Evolutionary conservation across 495 filamentous ascomycete genomes (phyloP).

Genomic region (Jackrogersella multiformis): DNA sequence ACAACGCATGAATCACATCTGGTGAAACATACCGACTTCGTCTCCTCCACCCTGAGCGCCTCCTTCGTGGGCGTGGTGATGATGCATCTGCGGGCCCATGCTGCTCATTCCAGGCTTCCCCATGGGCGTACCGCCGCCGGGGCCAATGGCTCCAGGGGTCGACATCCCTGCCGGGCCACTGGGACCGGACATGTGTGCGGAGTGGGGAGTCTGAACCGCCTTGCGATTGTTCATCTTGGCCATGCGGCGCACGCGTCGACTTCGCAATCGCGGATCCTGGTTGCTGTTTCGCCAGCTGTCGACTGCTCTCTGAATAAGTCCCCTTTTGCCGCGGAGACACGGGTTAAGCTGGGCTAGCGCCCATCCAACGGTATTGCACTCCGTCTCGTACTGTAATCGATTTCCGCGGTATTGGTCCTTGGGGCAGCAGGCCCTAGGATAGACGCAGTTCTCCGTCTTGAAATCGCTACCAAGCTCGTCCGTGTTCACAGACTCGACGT

Average conservation of each 20-base stretch:
- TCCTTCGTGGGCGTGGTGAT: constrained; percentile 81
- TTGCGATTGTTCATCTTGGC: constrained; percentile 92
- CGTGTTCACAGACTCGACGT: constrained; percentile 95
- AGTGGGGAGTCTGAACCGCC: constrained; percentile 61
- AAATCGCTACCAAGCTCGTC: constrained; percentile 86
- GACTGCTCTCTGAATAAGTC: constrained; percentile 94
- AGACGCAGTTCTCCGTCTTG: constrained; percentile 98
- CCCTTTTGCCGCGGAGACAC: constrained; percentile 88
- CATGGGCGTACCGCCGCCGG: constrained; percentile 57
- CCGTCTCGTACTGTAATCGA: constrained; percentile 93
- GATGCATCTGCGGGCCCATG: constrained; percentile 67
- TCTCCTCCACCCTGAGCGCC: constrained; percentile 74
- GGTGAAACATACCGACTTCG: constrained; percentile 96
- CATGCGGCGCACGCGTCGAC: constrained; percentile 89
- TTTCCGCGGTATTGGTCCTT: constrained; percentile 98
- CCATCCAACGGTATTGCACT: constrained; percentile 99
- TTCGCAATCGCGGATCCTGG: constrained; percentile 89
- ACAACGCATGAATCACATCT: constrained; percentile 66
- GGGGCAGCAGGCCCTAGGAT: constrained; percentile 90
- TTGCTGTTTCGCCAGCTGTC: constrained; percentile 99
- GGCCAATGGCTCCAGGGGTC: constrained; percentile 53
- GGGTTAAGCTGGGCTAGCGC: constrained; percentile 93
- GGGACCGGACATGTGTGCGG: constrained; percentile 59
- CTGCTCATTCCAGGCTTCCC: constrained; percentile 66
- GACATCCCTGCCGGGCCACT: constrained; percentile 64